Percentiles rank a stretch among this genome's conserved stretches.
Evolutionary conservation across 2,329 filamentous ascomycete species (phyloP).

Genomic region (Aspergillus bombycis): DNA sequence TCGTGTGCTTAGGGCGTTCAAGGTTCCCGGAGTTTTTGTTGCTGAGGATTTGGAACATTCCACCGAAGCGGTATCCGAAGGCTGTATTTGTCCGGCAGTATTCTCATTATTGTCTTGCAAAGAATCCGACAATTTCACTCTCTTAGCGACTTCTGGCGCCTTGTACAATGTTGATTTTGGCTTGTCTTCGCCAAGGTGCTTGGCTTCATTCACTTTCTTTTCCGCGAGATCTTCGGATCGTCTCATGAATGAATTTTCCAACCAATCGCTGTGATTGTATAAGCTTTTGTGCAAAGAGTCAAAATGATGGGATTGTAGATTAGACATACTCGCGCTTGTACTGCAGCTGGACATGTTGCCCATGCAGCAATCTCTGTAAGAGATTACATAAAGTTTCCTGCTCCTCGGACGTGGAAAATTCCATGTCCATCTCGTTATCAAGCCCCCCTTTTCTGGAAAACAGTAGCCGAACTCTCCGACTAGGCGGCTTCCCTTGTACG

Average conservation of each 20-base stretch:
- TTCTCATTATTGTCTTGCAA: conserved; percentile 29
- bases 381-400: conserved; percentile 26
- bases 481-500: conserved; percentile 22
- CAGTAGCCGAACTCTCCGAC: conserved; percentile 34
- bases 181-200: conserved; percentile 16
- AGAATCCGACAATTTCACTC: conserved; percentile 35
- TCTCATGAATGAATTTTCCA: conserved; percentile 35
- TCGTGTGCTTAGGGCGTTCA: conserved; percentile 11
- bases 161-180: conserved; percentile 13
- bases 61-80: conserved; percentile 7
- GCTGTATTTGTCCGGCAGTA: conserved; percentile 6
- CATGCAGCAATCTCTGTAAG: conserved; percentile 12
- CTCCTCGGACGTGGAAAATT: conserved; percentile 27
- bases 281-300: conserved; percentile 7
- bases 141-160: conserved; percentile 20
- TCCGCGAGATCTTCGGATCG: not conserved
- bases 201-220: conserved; percentile 14
- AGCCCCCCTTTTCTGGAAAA: conserved; percentile 26
- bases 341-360: conserved; percentile 13
- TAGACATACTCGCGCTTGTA: conserved; percentile 32
- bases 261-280: conserved; percentile 31
- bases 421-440: conserved; percentile 30
- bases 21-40: not conserved
- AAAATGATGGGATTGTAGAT: not conserved
- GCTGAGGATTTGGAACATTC: conserved; percentile 10